A percentile compares a stretch with the other conserved stretches of the same genome.
These are phyloP conservation scores for Ogataea sp. DNA, from an alignment of 805 yeast genomes.

Conservation along the genomic window DNA sequence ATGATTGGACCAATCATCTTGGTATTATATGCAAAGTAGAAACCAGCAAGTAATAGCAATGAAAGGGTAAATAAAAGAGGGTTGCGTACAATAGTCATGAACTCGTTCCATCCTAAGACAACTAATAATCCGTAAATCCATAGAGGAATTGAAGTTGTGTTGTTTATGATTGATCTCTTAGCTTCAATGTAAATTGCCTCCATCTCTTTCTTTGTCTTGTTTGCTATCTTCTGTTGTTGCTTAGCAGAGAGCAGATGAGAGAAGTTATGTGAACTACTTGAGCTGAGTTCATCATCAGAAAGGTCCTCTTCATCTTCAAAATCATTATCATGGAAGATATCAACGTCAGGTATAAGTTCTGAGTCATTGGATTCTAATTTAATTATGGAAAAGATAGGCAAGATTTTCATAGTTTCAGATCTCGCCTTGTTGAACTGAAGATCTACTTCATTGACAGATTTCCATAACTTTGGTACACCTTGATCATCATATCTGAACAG, in stretches of 20 bases:
- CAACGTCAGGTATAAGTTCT: slow-evolving; percentile 53
- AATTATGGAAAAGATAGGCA: slow-evolving; percentile 57
- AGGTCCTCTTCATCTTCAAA: slow-evolving; percentile 28
- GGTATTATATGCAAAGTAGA: slow-evolving; percentile 59
- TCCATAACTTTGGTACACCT: slow-evolving; percentile 80
- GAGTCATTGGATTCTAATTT: slow-evolving; percentile 37
- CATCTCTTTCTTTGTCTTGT: slow-evolving; percentile 62
- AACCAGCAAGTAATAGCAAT: slow-evolving; percentile 48
- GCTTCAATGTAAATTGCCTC: slow-evolving; percentile 82
- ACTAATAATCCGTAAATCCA: slow-evolving; percentile 69
- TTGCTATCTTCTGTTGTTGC: slow-evolving; percentile 48
- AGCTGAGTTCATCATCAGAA: slow-evolving; percentile 26
- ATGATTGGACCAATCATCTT: slow-evolving; percentile 73
- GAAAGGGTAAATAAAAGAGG: slow-evolving; percentile 70
- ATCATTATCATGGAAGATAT: slow-evolving; percentile 28
- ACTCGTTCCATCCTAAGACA: slow-evolving; percentile 92
- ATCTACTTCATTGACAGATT: slow-evolving; percentile 66
- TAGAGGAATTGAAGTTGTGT: slow-evolving; percentile 73
- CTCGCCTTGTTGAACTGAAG: slow-evolving; percentile 52
- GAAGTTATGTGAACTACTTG: slow-evolving; percentile 30
- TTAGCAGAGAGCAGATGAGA: slow-evolving; percentile 48
- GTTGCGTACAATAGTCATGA: slow-evolving; percentile 77
- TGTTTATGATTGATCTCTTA: slow-evolving; percentile 74
- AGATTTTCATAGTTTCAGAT: slow-evolving; percentile 41
- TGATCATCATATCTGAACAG: slow-evolving; percentile 74